Evolutionary conservation across 2,329 filamentous ascomycete genomes (phyloP), one percentile per base, ranked within the genome.

Genomic region (Paraconiothyrium sp.): DNA sequence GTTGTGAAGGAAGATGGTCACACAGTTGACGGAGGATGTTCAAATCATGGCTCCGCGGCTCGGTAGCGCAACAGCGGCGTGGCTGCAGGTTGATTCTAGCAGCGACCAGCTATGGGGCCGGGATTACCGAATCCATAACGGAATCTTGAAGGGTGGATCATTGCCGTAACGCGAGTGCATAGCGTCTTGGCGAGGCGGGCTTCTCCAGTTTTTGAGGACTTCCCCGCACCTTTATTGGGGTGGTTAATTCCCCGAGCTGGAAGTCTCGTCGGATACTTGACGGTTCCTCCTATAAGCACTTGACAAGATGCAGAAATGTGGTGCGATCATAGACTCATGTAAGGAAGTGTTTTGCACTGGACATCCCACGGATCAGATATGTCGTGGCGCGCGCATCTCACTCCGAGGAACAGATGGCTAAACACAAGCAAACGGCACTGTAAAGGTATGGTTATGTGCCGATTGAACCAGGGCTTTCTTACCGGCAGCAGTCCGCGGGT

Each of bases 61-160:
- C 55, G 59, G 68, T 66, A 34, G 64, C 60, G 63, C 66, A 63
- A 62, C 59, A 68, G 65, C 56, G 60, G 58, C 35, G 60, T 57
- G 35, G 58, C 58, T 69, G 67, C 64, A 65, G 62, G 39, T 39
- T 34, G 44, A 48, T 47, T 27, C 59, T 20, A 64, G 60, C 60
- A 68, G 41, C 44, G 35, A 69, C 64, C 64, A 66, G 66, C 63
- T 59, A 49, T 20, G 43, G 50, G 51, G 50, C 50, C 61, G 60
- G 30, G 46, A 60, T 59, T 54, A 49, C 35, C 47, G 61, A 52
- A 60, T 58, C 34, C 46, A 48, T 32, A 35, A 16, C 30, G 20
- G 27, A 22, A 32, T 34, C 14, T 24, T n/a, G 10, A 32, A 44
- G 51, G 37, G 43, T 47, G 43, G 43, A 47, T 32, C 54, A 47